phyloP scores from a whole-genome alignment of 2,329 filamentous ascomycete genomes.

The Arthrobotrys musiformis region DNA sequence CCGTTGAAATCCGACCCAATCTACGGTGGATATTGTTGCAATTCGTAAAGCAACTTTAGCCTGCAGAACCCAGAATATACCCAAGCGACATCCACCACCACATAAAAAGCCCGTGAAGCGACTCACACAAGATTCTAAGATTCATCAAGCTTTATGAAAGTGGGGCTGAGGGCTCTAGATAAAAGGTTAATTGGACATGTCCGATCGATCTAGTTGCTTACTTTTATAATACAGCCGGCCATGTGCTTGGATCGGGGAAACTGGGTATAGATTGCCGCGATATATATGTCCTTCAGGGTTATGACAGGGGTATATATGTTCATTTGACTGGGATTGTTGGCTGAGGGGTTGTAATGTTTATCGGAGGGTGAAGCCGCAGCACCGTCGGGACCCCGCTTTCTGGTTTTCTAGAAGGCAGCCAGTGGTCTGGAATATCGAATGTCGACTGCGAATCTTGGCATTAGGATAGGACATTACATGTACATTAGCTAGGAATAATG shows the following conservation, averaged over 20 bases:
- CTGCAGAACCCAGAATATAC: not conserved
- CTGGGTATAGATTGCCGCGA: not conserved
- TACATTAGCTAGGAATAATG: too few species aligned
- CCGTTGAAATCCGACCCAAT: too few species aligned
- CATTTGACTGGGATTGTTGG: not conserved
- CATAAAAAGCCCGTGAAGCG: not conserved
- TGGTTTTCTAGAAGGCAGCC: not conserved
- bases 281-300: too few species aligned
- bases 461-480: too few species aligned
- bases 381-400: constrained; percentile 21
- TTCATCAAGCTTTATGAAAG: constrained; percentile 4
- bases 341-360: not conserved
- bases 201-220: constrained; percentile 20
- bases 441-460: too few species aligned
- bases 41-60: not conserved
- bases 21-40: not conserved
- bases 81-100: not conserved
- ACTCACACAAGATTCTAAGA: not conserved
- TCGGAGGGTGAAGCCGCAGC: constrained; percentile 29
- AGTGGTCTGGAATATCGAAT: not conserved
- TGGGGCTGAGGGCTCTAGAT: not conserved
- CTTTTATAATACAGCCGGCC: constrained; percentile 7
- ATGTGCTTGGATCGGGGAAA: constrained; percentile 14
- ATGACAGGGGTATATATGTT: constrained; percentile 5
- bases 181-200: not conserved